These are phyloP conservation scores for Candida pseudoviswanathii DNA, from an alignment of 1,139 yeast species.

Conservation along the genomic window DNA sequence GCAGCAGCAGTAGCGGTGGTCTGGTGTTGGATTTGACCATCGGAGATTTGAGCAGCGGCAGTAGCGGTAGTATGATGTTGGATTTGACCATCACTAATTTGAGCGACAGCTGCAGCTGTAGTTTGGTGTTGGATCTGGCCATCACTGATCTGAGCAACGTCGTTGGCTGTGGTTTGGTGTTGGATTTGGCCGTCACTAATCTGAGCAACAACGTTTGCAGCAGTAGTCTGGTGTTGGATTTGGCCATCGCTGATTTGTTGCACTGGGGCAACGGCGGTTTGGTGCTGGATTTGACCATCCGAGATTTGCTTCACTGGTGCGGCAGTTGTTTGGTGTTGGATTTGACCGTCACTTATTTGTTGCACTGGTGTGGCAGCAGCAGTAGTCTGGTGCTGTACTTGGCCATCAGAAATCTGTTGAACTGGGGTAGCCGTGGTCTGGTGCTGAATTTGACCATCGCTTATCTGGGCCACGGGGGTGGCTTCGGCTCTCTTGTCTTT, in stretches of 20 bases:
- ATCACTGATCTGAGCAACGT: constrained; percentile 35
- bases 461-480: constrained; percentile 36
- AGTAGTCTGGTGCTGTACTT: constrained; percentile 43
- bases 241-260: constrained; percentile 47
- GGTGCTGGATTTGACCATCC: constrained; percentile 43
- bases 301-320: constrained; percentile 37
- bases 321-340: constrained; percentile 28
- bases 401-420: constrained; percentile 43
- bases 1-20: constrained; percentile 30
- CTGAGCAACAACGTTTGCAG: constrained; percentile 15
- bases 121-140: constrained; percentile 39
- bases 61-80: constrained; percentile 36
- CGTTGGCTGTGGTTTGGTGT: constrained; percentile 25
- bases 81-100: constrained; percentile 44
- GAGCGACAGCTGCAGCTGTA: constrained; percentile 36
- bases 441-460: constrained; percentile 49
- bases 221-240: constrained; percentile 36
- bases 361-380: constrained; percentile 23
- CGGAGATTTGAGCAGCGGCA: constrained; percentile 34
- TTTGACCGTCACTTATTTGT: constrained; percentile 40
- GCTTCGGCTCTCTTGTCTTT: constrained; percentile 40
- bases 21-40: constrained; percentile 40
- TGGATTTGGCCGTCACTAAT: constrained; percentile 40
- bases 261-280: constrained; percentile 34
- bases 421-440: constrained; percentile 28